Percentiles rank a stretch among this genome's conserved stretches.
Conservation (phyloP, 73 alveolate species). For the Paramecium primaurelia region DNA sequence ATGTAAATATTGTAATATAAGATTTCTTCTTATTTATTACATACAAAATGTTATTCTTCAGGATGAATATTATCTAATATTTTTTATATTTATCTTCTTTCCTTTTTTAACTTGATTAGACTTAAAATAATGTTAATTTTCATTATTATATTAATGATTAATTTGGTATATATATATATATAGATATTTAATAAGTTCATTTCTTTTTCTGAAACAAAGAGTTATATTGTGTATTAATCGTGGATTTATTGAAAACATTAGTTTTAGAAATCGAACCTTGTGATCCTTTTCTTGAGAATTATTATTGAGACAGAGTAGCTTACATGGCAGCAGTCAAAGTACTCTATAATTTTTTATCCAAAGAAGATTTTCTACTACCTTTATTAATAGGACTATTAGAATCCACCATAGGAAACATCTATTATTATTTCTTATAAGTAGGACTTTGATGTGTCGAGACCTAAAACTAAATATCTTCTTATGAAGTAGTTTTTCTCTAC, state of each 20-base stretch:
- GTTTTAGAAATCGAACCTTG: not conserved
- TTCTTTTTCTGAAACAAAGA: constrained; percentile 7
- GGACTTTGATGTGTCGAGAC: constrained; percentile 35
- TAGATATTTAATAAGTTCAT: not conserved
- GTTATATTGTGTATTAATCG: not conserved
- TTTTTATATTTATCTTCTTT: not conserved
- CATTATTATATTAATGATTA: not conserved
- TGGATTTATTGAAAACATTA: not conserved
- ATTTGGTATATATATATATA: too few species aligned
- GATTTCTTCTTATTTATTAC: not conserved
- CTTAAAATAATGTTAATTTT: not conserved
- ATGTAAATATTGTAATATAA: not conserved
- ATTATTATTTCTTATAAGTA: not conserved
- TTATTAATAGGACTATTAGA: not conserved
- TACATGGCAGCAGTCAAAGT: not conserved
- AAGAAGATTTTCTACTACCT: not conserved
- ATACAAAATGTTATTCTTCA: not conserved
- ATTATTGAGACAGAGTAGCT: not conserved
- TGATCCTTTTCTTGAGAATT: constrained; percentile 11
- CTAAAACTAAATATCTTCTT: not conserved
- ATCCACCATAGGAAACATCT: constrained; percentile 34
- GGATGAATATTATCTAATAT: not conserved
- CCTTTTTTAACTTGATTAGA: not conserved
- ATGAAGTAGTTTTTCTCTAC: not conserved
- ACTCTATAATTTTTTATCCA: not conserved